Percentiles rank a stretch among this genome's conserved stretches.
These are phyloP conservation scores for Aspergillus bombycis DNA, from an alignment of 2,329 filamentous ascomycete genomes.

Conservation along the genomic window DNA sequence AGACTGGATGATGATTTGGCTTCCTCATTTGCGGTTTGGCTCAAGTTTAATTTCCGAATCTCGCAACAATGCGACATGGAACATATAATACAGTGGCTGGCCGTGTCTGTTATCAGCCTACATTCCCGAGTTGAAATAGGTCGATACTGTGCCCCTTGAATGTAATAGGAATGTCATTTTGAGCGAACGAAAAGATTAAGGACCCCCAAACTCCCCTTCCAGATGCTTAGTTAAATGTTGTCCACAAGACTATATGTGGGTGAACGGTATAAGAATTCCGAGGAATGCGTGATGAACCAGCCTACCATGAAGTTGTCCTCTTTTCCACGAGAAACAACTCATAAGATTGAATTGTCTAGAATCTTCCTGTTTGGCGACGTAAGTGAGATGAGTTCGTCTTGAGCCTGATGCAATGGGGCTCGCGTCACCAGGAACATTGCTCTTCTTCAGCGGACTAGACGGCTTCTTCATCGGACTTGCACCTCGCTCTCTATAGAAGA, in stretches of 20 bases:
- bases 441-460: conserved; percentile 48
- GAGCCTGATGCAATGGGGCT: conserved; percentile 38
- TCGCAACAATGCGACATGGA: background rate
- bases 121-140: conserved; percentile 18
- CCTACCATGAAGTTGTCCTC: conserved; percentile 13
- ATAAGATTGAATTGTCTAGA: conserved; percentile 19
- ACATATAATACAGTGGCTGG: conserved; percentile 22
- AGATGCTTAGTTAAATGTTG: conserved; percentile 3
- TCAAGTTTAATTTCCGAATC: background rate
- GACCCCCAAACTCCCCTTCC: background rate
- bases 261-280: background rate
- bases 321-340: background rate
- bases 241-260: conserved; percentile 4
- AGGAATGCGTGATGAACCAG: conserved; percentile 7
- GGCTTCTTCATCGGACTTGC: conserved; percentile 42
- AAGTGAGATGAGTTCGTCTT: conserved; percentile 35
- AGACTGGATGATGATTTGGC: background rate
- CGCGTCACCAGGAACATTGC: conserved; percentile 42
- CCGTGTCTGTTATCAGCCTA: conserved; percentile 11
- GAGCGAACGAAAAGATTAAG: background rate
- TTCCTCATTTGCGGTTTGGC: background rate
- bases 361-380: conserved; percentile 36
- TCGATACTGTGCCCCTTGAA: conserved; percentile 2
- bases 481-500: conserved; percentile 39
- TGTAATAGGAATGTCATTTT: background rate